These are phyloP conservation scores for Puya raimondii DNA, from an alignment of 176 grass and related monocot genomes.

Conservation along the genomic window DNA sequence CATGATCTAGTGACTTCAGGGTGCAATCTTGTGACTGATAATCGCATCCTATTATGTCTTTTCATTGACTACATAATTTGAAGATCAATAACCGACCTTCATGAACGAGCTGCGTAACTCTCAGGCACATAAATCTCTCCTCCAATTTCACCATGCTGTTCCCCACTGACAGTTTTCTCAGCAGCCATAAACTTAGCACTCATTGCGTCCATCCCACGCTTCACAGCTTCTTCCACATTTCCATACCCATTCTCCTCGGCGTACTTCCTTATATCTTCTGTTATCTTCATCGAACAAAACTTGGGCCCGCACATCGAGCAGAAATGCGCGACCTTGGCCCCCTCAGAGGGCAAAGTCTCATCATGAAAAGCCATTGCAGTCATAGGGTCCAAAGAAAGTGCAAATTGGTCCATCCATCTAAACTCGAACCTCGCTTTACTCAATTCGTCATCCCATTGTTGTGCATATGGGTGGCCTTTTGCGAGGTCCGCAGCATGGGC, in stretches of 20 bases:
- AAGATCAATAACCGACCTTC: conserved; percentile 17
- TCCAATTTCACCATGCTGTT: conserved; percentile 93
- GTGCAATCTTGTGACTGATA: too few relatives aligned
- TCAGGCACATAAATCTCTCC: conserved; percentile 95
- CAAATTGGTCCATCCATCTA: conserved; percentile 98
- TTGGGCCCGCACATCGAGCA: conserved; percentile 98
- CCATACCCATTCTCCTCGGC: conserved; percentile 95
- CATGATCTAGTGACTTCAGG: too few relatives aligned
- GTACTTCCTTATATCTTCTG: conserved; percentile 92
- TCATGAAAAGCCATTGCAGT: conserved; percentile 98
- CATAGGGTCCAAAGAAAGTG: conserved; percentile 84
- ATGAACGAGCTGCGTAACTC: conserved; percentile 42
- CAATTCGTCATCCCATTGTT: conserved; percentile 87
- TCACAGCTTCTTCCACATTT: conserved; percentile 76
- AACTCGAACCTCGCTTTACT: conserved; percentile 99
- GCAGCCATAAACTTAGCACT: conserved; percentile 81
- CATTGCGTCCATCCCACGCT: conserved; percentile 86
- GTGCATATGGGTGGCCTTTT: conserved; percentile 82
- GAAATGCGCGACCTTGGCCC: conserved; percentile 98
- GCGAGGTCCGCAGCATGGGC: conserved; percentile 96
- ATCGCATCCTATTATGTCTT: too few relatives aligned
- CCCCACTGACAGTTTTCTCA: conserved; percentile 83
- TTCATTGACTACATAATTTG: neutral
- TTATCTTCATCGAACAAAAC: conserved; percentile 99
- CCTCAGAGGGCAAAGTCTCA: conserved; percentile 88